Evolutionary conservation across 208 protist genomes (phyloP).

Genomic region (Crithidia fasciculata): DNA sequence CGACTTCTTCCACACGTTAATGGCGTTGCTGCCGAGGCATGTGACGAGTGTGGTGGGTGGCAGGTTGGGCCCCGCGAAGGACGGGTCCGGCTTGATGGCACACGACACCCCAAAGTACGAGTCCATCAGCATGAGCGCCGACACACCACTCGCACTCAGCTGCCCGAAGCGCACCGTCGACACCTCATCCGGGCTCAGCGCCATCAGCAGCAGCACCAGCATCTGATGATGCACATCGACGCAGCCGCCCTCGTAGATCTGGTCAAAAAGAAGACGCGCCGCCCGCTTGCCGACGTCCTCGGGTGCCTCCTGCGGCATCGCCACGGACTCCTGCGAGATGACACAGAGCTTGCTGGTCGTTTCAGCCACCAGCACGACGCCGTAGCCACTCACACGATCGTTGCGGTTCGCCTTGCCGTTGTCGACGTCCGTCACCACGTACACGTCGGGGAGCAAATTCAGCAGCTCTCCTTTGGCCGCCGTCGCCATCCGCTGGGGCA

Average conservation of each 20-base stretch:
- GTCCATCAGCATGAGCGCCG: conserved; percentile 87
- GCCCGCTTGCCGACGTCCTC: conserved; percentile 87
- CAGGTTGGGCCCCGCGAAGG: conserved; percentile 49
- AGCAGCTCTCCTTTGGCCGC: conserved; percentile 89
- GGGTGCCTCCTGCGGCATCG: conserved; percentile 67
- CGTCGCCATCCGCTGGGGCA: conserved; percentile 87
- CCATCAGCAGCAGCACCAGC: conserved; percentile 92
- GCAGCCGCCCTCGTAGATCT: conserved; percentile 88
- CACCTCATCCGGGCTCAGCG: conserved; percentile 89
- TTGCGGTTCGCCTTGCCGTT: conserved; percentile 52
- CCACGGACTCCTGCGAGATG: conserved; percentile 85
- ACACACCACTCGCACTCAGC: conserved; percentile 68
- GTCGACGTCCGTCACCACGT: conserved; percentile 93
- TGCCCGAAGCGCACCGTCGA: conserved; percentile 91
- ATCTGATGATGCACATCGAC: conserved; percentile 92
- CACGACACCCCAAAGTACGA: conserved; percentile 86
- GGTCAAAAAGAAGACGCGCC: conserved; percentile 81
- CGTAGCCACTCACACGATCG: conserved; percentile 82
- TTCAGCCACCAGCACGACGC: conserved; percentile 92
- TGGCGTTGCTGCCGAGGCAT: conserved; percentile 84
- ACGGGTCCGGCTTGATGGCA: conserved; percentile 79
- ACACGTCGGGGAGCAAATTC: conserved; percentile 92
- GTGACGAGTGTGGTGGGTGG: conserved; percentile 81
- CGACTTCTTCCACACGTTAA: conserved; percentile 90
- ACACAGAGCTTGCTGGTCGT: conserved; percentile 86